Evolutionary conservation across 805 yeast species (phyloP).

Genomic region (Metschnikowia shivogae): DNA sequence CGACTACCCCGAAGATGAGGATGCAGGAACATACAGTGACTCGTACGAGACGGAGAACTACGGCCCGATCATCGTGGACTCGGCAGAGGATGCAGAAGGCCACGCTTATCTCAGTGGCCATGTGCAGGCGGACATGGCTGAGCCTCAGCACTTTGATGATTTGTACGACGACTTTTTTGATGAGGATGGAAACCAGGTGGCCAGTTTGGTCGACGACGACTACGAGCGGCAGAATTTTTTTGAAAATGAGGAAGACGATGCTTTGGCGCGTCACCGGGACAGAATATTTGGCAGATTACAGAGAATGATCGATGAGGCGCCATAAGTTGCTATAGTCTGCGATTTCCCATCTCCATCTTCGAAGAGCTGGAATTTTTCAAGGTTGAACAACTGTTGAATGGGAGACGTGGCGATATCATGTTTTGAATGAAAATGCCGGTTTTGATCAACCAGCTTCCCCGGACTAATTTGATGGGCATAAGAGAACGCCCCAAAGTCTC

Average conservation of each 20-base stretch:
- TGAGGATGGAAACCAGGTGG: constrained; percentile 33
- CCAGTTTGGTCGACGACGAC: constrained; percentile 20
- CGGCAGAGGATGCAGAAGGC: constrained; percentile 13
- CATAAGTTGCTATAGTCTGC: not conserved
- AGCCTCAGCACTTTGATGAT: constrained; percentile 16
- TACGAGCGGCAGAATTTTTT: constrained; percentile 52
- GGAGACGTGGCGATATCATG: too few species aligned
- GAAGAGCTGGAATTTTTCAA: too few species aligned
- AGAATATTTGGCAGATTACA: constrained; percentile 55
- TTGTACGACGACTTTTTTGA: constrained; percentile 23
- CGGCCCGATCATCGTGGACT: constrained; percentile 13
- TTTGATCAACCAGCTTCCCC: too few species aligned
- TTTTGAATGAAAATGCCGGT: too few species aligned
- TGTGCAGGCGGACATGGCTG: constrained; percentile 17
- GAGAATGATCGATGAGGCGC: constrained; percentile 45
- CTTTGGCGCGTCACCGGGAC: constrained; percentile 61
- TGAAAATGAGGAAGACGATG: constrained; percentile 52
- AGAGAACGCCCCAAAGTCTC: too few species aligned
- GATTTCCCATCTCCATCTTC: too few species aligned
- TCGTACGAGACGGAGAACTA: constrained; percentile 15
- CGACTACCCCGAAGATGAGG: constrained; percentile 95
- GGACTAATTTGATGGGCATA: too few species aligned
- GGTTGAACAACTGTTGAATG: too few species aligned
- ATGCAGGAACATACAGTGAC: constrained; percentile 37
- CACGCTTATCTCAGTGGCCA: constrained; percentile 17